These are phyloP conservation scores for Fraxinus excelsior DNA, from an alignment of 257 asterid genomes.

Conservation along the genomic window DNA sequence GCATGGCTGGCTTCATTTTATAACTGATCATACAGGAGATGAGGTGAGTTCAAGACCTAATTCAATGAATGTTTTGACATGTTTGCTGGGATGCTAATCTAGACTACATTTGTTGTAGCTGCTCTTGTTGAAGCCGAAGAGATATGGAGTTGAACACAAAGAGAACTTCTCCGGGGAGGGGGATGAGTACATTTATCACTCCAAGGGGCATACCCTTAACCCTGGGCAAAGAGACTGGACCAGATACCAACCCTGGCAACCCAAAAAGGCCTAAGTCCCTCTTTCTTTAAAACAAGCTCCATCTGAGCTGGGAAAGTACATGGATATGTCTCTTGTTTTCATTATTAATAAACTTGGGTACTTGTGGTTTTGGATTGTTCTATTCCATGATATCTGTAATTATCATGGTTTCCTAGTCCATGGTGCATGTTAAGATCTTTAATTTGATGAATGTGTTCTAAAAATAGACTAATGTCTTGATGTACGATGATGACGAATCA, in stretches of 20 bases:
- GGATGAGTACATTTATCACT: conserved; percentile 91
- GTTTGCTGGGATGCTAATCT: conserved; percentile 26
- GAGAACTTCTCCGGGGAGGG: conserved; percentile 97
- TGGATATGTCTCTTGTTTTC: conserved; percentile 22
- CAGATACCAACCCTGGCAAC: conserved; percentile 86
- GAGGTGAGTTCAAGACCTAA: conserved; percentile 54
- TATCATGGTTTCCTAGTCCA: not conserved
- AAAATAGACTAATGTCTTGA: not conserved
- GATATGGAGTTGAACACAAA: conserved; percentile 89
- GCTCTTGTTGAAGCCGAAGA: conserved; percentile 82
- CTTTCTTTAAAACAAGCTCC: conserved; percentile 15
- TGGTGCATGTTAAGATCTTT: not conserved
- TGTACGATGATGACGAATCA: not conserved
- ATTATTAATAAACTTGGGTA: conserved; percentile 39
- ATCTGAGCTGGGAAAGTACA: conserved; percentile 26
- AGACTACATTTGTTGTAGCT: conserved; percentile 49
- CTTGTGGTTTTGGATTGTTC: conserved; percentile 13
- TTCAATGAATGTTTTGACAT: not conserved
- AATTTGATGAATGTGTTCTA: not conserved
- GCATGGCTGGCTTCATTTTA: conserved; percentile 98
- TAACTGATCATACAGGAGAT: conserved; percentile 96
- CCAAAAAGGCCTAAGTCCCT: conserved; percentile 51
- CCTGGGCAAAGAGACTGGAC: conserved; percentile 99
- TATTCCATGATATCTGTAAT: not conserved
- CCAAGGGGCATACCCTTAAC: conserved; percentile 90